phyloP scores from a whole-genome alignment of 2,329 filamentous ascomycete genomes.

The Aspergillus hiratsukae region DNA sequence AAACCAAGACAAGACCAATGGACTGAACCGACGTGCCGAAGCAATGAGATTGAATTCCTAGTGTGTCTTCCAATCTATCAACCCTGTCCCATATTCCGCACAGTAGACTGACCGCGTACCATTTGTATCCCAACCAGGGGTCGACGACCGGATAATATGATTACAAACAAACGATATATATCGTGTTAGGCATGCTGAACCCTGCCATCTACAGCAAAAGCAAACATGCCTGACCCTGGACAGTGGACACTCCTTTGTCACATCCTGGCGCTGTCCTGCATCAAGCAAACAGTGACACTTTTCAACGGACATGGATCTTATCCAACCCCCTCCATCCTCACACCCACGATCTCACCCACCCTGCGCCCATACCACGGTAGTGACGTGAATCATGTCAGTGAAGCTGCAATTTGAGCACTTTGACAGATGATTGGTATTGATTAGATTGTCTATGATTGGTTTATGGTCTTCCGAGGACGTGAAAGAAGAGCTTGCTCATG shows the following conservation, averaged over 20 bases:
- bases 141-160: not conserved
- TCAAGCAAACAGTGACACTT: not conserved
- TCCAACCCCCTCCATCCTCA: not conserved
- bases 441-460: not conserved
- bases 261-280: not conserved
- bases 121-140: not conserved
- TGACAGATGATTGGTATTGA: not conserved
- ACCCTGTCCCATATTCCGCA: not conserved
- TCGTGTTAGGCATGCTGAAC: not conserved
- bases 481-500: not conserved
- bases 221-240: not conserved
- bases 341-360: not conserved
- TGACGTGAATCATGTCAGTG: not conserved
- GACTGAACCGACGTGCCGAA: too few relatives aligned
- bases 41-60: not conserved
- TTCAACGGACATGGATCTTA: not conserved
- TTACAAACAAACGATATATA: not conserved
- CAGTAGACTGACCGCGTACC: not conserved
- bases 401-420: not conserved
- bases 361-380: not conserved
- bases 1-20: not conserved
- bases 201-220: not conserved
- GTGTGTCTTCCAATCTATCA: not conserved
- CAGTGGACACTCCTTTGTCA: not conserved
- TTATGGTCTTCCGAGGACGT: not conserved